These are phyloP conservation scores for Pochonia chlamydosporia DNA, from an alignment of 2,329 filamentous ascomycete species.

Conservation along the genomic window DNA sequence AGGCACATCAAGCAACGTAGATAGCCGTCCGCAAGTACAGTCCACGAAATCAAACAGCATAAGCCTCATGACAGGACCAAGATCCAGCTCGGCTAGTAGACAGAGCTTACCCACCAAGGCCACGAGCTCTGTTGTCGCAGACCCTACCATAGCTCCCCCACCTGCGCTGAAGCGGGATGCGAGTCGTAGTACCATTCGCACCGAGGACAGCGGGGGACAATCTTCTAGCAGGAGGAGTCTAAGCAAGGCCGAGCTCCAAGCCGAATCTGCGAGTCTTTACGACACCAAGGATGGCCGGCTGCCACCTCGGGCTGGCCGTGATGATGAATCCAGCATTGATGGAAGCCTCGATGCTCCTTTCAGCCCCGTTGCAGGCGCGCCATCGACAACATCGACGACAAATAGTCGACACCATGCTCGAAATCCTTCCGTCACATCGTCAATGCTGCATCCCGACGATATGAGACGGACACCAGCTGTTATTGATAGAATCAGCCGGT, in stretches of 20 bases:
- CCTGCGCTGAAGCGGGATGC: constrained; percentile 45
- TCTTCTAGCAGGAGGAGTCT: constrained; percentile 34
- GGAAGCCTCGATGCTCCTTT: constrained; percentile 37
- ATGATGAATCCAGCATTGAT: constrained; percentile 40
- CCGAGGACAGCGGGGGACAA: constrained; percentile 37
- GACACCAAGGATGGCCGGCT: constrained; percentile 31
- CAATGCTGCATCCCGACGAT: constrained; percentile 31
- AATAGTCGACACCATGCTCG: constrained; percentile 28
- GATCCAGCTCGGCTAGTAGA: constrained; percentile 31
- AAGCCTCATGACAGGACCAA: constrained; percentile 38
- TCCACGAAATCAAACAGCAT: constrained; percentile 45
- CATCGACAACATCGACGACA: constrained; percentile 22
- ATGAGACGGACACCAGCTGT: constrained; percentile 41
- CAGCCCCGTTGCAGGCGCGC: constrained; percentile 31
- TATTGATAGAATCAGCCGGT: constrained; percentile 49
- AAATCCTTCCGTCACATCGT: constrained; percentile 27
- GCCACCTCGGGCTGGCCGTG: constrained; percentile 29
- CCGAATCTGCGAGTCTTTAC: constrained; percentile 30
- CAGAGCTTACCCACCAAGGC: constrained; percentile 37
- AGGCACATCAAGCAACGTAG: constrained; percentile 24
- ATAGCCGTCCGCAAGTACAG: constrained; percentile 35
- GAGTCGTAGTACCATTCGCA: constrained; percentile 33
- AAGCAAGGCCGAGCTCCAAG: constrained; percentile 35
- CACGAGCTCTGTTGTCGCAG: constrained; percentile 34
- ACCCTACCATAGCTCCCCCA: constrained; percentile 42